A percentile compares a stretch with the other conserved stretches of the same genome.
phyloP scores from a whole-genome alignment of 2,329 filamentous ascomycete species.

The Huntiella decipiens region DNA sequence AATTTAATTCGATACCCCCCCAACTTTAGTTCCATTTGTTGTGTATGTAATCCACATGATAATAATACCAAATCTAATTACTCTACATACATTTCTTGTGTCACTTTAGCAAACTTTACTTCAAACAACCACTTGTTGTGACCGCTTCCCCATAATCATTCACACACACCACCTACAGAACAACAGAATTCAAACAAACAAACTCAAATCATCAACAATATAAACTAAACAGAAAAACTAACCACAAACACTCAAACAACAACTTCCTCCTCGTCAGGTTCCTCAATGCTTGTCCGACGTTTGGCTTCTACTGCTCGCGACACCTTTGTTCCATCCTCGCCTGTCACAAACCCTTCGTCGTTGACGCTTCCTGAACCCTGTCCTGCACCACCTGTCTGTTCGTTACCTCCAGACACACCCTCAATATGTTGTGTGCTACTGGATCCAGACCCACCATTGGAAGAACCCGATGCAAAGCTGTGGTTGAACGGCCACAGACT shows the following conservation, averaged over 20 bases:
- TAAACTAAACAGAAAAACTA: too few species aligned
- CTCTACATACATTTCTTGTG: too few species aligned
- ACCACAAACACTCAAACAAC: constrained; percentile 16
- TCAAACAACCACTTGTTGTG: too few species aligned
- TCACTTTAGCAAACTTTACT: too few species aligned
- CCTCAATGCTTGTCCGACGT: constrained; percentile 38
- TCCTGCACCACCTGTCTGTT: constrained; percentile 11
- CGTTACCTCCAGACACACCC: constrained; percentile 13
- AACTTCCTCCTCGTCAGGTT: constrained; percentile 31
- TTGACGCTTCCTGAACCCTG: constrained; percentile 10
- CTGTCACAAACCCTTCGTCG: constrained; percentile 12
- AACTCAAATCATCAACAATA: too few species aligned
- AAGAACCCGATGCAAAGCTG: not conserved
- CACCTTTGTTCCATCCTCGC: constrained; percentile 25
- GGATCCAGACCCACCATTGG: not conserved
- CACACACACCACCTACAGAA: too few species aligned
- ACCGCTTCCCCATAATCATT: too few species aligned
- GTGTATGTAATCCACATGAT: too few species aligned
- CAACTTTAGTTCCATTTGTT: too few species aligned
- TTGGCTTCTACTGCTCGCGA: constrained; percentile 31
- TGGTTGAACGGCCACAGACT: constrained; percentile 39
- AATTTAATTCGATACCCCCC: too few species aligned
- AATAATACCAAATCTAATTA: too few species aligned
- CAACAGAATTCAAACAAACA: too few species aligned
- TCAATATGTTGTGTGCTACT: constrained; percentile 2